Percentiles rank a stretch among this genome's conserved stretches.
These are phyloP conservation scores for Cryptococcus sp. DNA, from an alignment of 1,284 basidiomycete species.

Conservation along the genomic window DNA sequence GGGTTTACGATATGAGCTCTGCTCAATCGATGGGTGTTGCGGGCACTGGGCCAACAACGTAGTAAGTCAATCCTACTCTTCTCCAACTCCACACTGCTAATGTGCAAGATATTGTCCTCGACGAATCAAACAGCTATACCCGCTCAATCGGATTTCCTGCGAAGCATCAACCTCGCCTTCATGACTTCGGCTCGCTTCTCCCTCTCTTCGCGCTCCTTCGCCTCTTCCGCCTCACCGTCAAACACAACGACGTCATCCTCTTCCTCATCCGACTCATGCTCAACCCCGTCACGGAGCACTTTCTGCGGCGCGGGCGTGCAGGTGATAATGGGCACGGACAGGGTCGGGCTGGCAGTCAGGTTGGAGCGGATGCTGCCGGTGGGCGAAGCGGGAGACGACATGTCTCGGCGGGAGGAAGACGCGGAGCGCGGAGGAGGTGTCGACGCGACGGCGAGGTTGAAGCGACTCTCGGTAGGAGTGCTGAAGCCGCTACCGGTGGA, in stretches of 20 bases:
- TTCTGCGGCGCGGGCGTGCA: slow-evolving; percentile 44
- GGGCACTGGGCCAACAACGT: too few relatives aligned
- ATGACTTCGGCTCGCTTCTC: slow-evolving; percentile 36
- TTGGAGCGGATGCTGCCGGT: slow-evolving; percentile 27
- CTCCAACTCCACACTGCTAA: neutral
- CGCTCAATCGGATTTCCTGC: slow-evolving; percentile 25
- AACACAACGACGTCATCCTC: slow-evolving; percentile 32
- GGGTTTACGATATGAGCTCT: too few relatives aligned
- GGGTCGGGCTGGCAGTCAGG: slow-evolving; percentile 29
- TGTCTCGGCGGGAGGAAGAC: slow-evolving; percentile 11
- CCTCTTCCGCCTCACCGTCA: slow-evolving; percentile 24
- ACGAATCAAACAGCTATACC: neutral
- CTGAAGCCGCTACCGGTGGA: slow-evolving; percentile 5
- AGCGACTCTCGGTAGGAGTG: slow-evolving; percentile 15
- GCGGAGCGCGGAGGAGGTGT: slow-evolving; percentile 13
- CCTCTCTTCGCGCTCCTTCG: slow-evolving; percentile 33
- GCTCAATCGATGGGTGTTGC: too few relatives aligned
- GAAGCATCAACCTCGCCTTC: slow-evolving; percentile 30
- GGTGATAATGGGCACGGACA: slow-evolving; percentile 49
- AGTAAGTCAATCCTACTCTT: neutral
- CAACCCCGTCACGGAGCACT: slow-evolving; percentile 27
- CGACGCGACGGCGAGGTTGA: slow-evolving; percentile 15
- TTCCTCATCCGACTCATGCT: slow-evolving; percentile 47
- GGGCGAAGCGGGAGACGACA: slow-evolving; percentile 28
- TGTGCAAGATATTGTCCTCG: neutral